Evolutionary conservation across 495 filamentous ascomycete genomes (phyloP).

Genomic region (Apodospora peruviana): DNA sequence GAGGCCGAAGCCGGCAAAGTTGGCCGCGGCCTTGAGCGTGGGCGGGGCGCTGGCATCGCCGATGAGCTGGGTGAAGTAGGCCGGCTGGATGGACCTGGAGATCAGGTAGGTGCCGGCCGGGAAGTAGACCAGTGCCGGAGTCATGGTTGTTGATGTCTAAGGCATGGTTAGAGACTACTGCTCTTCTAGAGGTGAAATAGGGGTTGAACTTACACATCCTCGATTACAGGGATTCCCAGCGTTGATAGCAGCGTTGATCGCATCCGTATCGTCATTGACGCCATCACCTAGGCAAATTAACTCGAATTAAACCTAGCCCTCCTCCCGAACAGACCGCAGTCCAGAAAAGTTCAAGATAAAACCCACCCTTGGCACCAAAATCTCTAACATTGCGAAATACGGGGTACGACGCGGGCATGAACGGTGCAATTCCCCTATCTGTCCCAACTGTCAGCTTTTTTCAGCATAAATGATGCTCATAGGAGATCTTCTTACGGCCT

Average conservation of each 20-base stretch:
- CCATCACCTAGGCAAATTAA: slow-evolving; percentile 44
- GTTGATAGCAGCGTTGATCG: slow-evolving; percentile 77
- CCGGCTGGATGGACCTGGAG: slow-evolving; percentile 55
- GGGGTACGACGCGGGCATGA: slow-evolving; percentile 37
- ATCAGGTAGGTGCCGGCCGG: slow-evolving; percentile 72
- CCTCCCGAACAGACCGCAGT: no score
- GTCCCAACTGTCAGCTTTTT: background rate
- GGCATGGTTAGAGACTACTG: background rate
- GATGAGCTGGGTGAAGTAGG: slow-evolving; percentile 65
- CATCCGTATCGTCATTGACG: slow-evolving; percentile 71
- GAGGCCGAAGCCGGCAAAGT: slow-evolving; percentile 58
- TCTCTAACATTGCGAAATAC: slow-evolving; percentile 59
- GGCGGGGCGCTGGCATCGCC: slow-evolving; percentile 27
- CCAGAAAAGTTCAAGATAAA: background rate
- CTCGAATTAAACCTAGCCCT: no score
- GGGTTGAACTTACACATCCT: slow-evolving; percentile 46
- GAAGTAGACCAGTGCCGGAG: slow-evolving; percentile 75
- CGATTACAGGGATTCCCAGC: slow-evolving; percentile 72
- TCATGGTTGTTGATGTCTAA: slow-evolving; percentile 60
- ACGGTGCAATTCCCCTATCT: slow-evolving; percentile 46
- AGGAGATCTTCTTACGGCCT: slow-evolving; percentile 23
- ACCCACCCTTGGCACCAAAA: slow-evolving; percentile 53
- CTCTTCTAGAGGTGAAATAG: background rate
- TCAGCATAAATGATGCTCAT: background rate
- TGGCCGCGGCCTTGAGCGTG: slow-evolving; percentile 56